These are phyloP conservation scores for Pichia scutulata DNA, from an alignment of 805 yeast genomes.

Conservation along the genomic window DNA sequence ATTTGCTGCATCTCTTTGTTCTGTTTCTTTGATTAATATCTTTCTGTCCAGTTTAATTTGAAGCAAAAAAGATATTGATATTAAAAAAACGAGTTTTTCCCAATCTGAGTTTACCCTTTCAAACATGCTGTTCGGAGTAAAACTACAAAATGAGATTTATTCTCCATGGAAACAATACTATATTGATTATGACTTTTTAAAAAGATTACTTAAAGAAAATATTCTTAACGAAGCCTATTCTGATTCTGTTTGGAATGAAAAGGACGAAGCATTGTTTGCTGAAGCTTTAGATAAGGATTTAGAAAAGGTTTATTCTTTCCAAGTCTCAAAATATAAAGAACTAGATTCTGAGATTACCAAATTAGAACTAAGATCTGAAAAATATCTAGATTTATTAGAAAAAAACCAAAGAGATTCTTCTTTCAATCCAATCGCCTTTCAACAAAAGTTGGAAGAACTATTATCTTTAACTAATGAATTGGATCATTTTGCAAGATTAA, in stretches of 20 bases:
- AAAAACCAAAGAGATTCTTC: constrained; percentile 22
- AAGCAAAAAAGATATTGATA: not conserved
- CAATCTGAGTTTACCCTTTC: not conserved
- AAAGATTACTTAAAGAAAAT: constrained; percentile 63
- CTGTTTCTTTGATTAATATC: not conserved
- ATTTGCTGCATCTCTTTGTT: not conserved
- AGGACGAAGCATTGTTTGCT: constrained; percentile 66
- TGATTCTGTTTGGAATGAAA: constrained; percentile 48
- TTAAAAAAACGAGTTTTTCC: not conserved
- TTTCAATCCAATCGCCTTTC: constrained; percentile 57
- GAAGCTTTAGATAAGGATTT: constrained; percentile 57
- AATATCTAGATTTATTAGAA: constrained; percentile 24
- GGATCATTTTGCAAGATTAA: constrained; percentile 83
- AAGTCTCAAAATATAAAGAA: constrained; percentile 56
- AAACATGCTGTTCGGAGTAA: constrained; percentile 77
- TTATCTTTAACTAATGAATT: constrained; percentile 73
- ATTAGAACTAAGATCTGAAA: constrained; percentile 53
- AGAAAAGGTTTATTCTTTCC: constrained; percentile 73
- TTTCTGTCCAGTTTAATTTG: too few relatives aligned
- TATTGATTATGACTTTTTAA: constrained; percentile 56
- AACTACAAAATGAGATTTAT: constrained; percentile 71
- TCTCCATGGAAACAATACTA: constrained; percentile 82
- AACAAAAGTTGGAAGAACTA: constrained; percentile 62
- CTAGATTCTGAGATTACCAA: constrained; percentile 56
- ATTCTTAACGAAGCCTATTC: constrained; percentile 26